phyloP scores from a whole-genome alignment of 208 protist genomes.

The Strigomonas galati region DNA sequence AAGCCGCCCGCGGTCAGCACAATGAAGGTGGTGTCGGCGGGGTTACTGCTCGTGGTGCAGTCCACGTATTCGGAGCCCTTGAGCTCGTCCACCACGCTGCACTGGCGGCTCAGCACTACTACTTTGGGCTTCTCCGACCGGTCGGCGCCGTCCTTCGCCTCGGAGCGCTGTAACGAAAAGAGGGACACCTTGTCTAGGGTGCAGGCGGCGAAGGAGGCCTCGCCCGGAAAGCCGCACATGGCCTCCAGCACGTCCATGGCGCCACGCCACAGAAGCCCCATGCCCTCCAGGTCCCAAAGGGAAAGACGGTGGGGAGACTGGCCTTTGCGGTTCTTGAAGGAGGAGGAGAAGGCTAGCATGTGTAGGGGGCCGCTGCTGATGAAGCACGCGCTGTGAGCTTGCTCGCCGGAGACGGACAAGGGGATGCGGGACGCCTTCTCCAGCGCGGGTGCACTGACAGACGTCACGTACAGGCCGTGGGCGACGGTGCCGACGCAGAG shows the following conservation, averaged over 20 bases:
- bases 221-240: conserved; percentile 43
- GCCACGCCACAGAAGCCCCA: conserved; percentile 66
- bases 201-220: conserved; percentile 56
- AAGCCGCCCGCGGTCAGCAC: conserved; percentile 59
- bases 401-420: conserved; percentile 46
- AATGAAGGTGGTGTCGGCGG: conserved; percentile 29
- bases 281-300: conserved; percentile 43
- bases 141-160: background rate
- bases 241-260: conserved; percentile 45
- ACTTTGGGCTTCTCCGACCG: conserved; percentile 12
- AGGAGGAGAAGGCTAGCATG: conserved; percentile 69
- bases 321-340: conserved; percentile 33
- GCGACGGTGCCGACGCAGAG: conserved; percentile 63
- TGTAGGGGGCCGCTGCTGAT: conserved; percentile 22
- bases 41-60: conserved; percentile 20
- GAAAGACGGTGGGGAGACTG: conserved; percentile 44
- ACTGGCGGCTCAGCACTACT: conserved; percentile 54
- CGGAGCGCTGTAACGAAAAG: conserved; percentile 29
- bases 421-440: conserved; percentile 41
- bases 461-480: conserved; percentile 70
- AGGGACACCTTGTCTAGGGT: conserved; percentile 33
- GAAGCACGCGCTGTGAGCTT: conserved; percentile 57
- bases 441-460: conserved; percentile 36
- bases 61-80: conserved; percentile 44
- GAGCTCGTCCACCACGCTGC: conserved; percentile 60